phyloP scores from a whole-genome alignment of 75 land plant genomes.

The Chamaecyparis obtusa region DNA sequence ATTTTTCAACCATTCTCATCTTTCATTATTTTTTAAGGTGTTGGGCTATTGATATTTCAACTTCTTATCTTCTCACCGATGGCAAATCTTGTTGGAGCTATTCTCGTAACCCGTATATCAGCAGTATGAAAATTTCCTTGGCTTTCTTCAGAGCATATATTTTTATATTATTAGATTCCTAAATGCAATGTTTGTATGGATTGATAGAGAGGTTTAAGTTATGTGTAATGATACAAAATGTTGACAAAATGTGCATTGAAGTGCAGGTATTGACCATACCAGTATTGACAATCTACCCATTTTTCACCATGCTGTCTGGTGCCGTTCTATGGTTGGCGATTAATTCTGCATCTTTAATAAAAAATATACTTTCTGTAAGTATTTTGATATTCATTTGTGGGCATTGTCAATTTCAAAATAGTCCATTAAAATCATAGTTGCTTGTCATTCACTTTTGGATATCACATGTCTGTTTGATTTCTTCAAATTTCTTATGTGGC shows the following conservation, averaged over 20 bases:
- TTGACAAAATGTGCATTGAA: neutral
- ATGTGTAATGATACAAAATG: neutral
- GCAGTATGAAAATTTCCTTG: constrained; percentile 19
- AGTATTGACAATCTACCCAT: constrained; percentile 28
- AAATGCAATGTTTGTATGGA: neutral
- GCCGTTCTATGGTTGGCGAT: constrained; percentile 23
- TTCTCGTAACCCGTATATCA: constrained; percentile 22
- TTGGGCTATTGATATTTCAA: constrained; percentile 32
- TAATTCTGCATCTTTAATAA: constrained; percentile 19
- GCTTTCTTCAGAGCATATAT: neutral
- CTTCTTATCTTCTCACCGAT: constrained; percentile 26
- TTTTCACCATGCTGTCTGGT: constrained; percentile 26
- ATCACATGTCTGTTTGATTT: neutral
- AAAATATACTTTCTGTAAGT: constrained; percentile 32
- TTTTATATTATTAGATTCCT: neutral
- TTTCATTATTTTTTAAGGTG: constrained; percentile 19
- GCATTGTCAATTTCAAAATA: neutral
- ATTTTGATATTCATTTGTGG: neutral
- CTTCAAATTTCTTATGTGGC: neutral
- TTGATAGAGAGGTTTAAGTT: neutral
- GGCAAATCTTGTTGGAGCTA: constrained; percentile 29
- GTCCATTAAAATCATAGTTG: neutral
- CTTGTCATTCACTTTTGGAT: constrained; percentile 6
- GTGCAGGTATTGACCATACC: constrained; percentile 33
- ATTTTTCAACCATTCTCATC: neutral